These are phyloP conservation scores for Sporothrix protearum DNA, from an alignment of 2,329 filamentous ascomycete species.

Conservation along the genomic window DNA sequence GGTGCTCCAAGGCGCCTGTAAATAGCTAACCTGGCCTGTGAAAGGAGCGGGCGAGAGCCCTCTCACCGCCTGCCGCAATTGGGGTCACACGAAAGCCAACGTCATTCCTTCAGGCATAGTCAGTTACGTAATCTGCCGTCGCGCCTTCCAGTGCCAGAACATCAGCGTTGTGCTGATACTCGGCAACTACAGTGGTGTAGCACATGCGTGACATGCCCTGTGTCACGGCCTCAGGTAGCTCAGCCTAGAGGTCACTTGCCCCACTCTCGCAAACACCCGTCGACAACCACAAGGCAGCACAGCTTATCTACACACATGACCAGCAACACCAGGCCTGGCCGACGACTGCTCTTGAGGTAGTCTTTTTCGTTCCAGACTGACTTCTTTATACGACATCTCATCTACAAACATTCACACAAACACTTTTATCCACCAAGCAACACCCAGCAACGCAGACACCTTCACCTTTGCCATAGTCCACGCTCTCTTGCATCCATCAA, in stretches of 20 bases:
- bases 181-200: too few species aligned
- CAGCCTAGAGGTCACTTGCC: conserved; percentile 20
- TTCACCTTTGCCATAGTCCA: neutral
- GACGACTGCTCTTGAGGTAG: neutral
- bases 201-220: neutral
- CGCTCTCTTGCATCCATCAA: neutral
- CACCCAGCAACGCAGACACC: neutral
- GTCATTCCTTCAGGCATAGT: conserved; percentile 12
- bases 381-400: neutral
- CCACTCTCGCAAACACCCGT: neutral
- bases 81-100: neutral
- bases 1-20: too few species aligned
- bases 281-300: conserved; percentile 22
- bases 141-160: neutral
- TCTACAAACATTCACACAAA: neutral
- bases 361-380: too few species aligned
- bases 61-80: conserved; percentile 26
- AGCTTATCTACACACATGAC: conserved; percentile 18
- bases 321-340: conserved; percentile 20
- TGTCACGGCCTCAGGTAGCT: neutral
- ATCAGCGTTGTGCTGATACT: too few species aligned
- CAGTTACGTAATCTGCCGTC: conserved; percentile 21
- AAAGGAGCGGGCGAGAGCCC: neutral
- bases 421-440: neutral
- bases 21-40: neutral